phyloP scores from a whole-genome alignment of 2,329 filamentous ascomycete species.

The Microcyclospora tardicrescens region DNA sequence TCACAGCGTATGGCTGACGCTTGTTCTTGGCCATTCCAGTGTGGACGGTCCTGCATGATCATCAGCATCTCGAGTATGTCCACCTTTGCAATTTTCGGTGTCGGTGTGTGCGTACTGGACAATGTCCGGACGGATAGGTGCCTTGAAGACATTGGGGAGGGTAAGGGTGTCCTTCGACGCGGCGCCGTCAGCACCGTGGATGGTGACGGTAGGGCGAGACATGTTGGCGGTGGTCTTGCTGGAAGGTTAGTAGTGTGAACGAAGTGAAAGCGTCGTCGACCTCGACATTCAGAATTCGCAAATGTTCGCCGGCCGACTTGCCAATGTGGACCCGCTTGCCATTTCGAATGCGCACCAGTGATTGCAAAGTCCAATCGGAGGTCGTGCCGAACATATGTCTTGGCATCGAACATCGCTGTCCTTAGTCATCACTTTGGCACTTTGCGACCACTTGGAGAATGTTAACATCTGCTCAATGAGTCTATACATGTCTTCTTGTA shows the following conservation, averaged over 20 bases:
- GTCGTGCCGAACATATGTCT: too few species aligned
- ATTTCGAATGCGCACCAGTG: too few species aligned
- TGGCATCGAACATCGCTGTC: too few species aligned
- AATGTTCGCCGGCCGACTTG: too few species aligned
- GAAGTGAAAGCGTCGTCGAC: conserved; percentile 5
- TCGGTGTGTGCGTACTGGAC: conserved; percentile 59
- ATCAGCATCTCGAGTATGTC: conserved; percentile 14
- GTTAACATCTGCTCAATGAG: too few species aligned
- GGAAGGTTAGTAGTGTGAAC: background rate
- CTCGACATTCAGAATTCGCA: too few species aligned
- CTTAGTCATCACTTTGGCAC: too few species aligned
- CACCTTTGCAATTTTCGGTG: conserved; percentile 1
- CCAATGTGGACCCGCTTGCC: too few species aligned
- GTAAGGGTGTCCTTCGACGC: conserved; percentile 78
- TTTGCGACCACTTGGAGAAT: too few species aligned
- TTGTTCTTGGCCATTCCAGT: conserved; percentile 99
- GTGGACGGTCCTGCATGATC: conserved; percentile 55
- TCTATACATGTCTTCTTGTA: too few species aligned
- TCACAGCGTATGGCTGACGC: conserved; percentile 98
- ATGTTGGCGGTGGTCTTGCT: conserved; percentile 52
- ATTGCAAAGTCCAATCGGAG: too few species aligned
- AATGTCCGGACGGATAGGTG: conserved; percentile 96
- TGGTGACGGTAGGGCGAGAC: conserved; percentile 93
- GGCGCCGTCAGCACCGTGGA: conserved; percentile 92
- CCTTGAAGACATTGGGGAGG: conserved; percentile 91